Conservation (phyloP, 352 stramenopile genomes). For the Phytopythium oedochilum region DNA sequence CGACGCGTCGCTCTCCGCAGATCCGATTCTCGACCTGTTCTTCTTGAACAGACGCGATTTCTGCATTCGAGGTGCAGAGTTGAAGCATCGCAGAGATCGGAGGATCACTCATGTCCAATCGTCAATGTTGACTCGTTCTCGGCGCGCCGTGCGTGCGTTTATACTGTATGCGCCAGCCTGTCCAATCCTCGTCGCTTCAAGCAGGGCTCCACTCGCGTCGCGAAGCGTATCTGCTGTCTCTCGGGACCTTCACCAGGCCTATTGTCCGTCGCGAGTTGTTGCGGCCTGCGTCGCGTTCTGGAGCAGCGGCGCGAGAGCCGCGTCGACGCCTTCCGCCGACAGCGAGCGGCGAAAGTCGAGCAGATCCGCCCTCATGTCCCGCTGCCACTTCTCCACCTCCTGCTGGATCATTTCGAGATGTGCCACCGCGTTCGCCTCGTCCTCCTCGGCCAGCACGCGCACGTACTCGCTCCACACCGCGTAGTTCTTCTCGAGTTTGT, state of each 20-base stretch:
- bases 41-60: too few relatives aligned
- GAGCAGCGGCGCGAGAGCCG: conserved; percentile 33
- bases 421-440: conserved; percentile 52
- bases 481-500: conserved; percentile 68
- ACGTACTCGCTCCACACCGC: conserved; percentile 72
- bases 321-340: conserved; percentile 44
- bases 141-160: too few relatives aligned
- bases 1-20: too few relatives aligned
- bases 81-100: too few relatives aligned
- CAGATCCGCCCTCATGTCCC: conserved; percentile 67
- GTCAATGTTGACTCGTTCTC: too few relatives aligned
- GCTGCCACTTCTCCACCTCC: conserved; percentile 70
- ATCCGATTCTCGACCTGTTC: too few relatives aligned
- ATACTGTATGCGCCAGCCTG: too few relatives aligned
- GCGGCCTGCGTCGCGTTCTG: conserved; percentile 15
- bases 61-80: too few relatives aligned
- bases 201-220: not conserved
- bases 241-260: not conserved
- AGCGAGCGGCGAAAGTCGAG: conserved; percentile 56
- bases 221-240: not conserved
- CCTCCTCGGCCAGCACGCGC: conserved; percentile 57
- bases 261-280: not conserved
- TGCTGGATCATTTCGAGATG: conserved; percentile 61
- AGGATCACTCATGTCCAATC: too few relatives aligned
- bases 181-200: too few relatives aligned